Base-by-base conservation (phyloP, 2,329 filamentous ascomycete genomes). In the Fusarium nygamai region DNA sequence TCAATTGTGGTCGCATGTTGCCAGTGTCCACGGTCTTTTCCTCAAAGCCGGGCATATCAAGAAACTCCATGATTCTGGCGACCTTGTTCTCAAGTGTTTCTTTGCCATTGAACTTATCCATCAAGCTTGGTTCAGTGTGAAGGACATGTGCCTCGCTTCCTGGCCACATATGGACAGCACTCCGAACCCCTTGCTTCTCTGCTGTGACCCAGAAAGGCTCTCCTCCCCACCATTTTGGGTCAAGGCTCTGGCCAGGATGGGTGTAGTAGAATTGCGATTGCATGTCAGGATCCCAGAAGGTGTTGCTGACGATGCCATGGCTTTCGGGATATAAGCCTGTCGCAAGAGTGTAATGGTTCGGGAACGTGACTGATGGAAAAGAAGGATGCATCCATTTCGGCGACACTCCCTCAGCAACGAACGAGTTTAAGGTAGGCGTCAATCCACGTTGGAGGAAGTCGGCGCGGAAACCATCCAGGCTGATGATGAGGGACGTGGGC, bases 101-200 rank as follows among this genome's bases (percentile, higher is more conserved):
- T 1, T 92, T 89, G 14, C 90, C 92, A 76, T 98, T 96, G 84
- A 90, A 99, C 77, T 91, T 92, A 84, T 98, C 96, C 56, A 98
- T 82, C 78, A 94, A 94, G 16, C 90, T 92, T 6, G 95, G 94
- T 72, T 95, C 91, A 24, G 92, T 86, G n/a, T 88, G 86, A 19
- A 90, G 87, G 69, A 97, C 93, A 81, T 94, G 92, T 11, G 95
- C 95, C 84, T 99, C 96, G 48, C 94, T 97, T 5, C 96, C 96
- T 4, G 96, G 96, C 96, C 96, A 99, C 96, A 99, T 99, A 81
- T 99, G 96, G 33, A 99, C 91, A 2, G 94, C 96, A 36, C 92
- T 91, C 64, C 90, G 89, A 38, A 97, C 86, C 11, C 93, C 93
- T 76, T 94, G 92, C 65, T 89, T 90, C 84, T 98, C 96, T 10